Percentiles rank a stretch among this genome's conserved stretches.
Evolutionary conservation across 371 early-diverging fungal species (phyloP).

Genomic region (Phascolomyces articulosus): DNA sequence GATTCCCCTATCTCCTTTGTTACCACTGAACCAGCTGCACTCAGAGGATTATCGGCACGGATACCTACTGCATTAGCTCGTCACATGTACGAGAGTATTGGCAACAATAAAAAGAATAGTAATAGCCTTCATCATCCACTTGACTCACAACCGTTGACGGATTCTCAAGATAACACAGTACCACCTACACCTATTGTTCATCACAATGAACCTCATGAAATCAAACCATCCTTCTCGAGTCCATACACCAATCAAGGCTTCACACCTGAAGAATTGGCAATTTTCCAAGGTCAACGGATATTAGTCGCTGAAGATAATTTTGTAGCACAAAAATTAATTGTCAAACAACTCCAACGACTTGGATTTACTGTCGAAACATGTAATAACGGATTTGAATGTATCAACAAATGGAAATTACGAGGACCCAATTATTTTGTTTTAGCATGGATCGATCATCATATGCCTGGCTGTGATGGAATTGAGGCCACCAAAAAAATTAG

Average conservation of each 20-base stretch:
- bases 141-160: neutral
- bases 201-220: constrained; percentile 10
- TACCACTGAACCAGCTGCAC: neutral
- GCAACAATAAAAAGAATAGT: neutral
- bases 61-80: constrained; percentile 3
- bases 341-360: constrained; percentile 39
- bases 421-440: constrained; percentile 38
- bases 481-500: constrained; percentile 48
- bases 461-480: constrained; percentile 50
- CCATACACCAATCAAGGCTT: constrained; percentile 27
- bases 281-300: constrained; percentile 41
- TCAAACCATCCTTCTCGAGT: constrained; percentile 18
- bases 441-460: constrained; percentile 55
- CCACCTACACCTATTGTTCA: neutral
- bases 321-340: constrained; percentile 44
- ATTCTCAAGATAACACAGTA: neutral
- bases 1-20: neutral
- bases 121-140: too few species aligned
- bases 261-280: constrained; percentile 41
- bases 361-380: constrained; percentile 46
- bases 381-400: constrained; percentile 48
- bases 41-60: neutral
- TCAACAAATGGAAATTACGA: constrained; percentile 39
- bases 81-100: neutral
- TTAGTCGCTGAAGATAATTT: constrained; percentile 48